Percentiles rank a stretch among this genome's conserved stretches.
Evolutionary conservation across 495 filamentous ascomycete genomes (phyloP).

Genomic region (Penicillium verhagenii): DNA sequence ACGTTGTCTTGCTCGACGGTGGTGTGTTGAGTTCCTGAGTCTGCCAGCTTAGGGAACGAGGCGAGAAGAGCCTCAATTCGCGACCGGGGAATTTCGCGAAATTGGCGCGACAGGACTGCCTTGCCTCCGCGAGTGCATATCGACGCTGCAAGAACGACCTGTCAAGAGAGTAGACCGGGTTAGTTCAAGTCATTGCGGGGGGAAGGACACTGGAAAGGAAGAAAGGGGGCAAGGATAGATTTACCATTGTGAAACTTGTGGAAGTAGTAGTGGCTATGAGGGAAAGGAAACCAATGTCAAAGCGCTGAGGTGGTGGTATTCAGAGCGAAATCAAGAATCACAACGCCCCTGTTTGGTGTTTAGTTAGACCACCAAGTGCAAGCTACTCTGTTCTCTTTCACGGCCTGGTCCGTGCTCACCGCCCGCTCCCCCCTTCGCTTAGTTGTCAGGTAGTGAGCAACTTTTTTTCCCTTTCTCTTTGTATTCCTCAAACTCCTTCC

Average conservation of each 20-base stretch:
- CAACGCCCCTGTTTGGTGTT: constrained; percentile 22
- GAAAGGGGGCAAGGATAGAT: not conserved
- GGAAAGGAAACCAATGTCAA: constrained; percentile 3
- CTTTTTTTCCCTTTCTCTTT: constrained; percentile 14
- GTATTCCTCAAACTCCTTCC: constrained; percentile 12
- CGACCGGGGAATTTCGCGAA: constrained; percentile 92
- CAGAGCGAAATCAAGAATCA: not conserved
- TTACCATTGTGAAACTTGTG: constrained; percentile 23
- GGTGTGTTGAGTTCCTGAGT: constrained; percentile 92
- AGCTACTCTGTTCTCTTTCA: constrained; percentile 49
- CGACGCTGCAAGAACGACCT: constrained; percentile 98
- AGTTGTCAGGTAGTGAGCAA: constrained; percentile 17
- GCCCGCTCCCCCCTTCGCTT: constrained; percentile 42
- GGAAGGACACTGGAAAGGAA: not conserved
- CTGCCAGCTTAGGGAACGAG: constrained; percentile 94
- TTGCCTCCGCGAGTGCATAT: constrained; percentile 98
- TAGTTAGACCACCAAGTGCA: constrained; percentile 31
- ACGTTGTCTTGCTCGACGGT: constrained; percentile 99
- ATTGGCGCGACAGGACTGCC: constrained; percentile 93
- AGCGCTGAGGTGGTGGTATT: not conserved
- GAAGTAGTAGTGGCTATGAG: constrained; percentile 3
- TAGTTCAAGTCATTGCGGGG: constrained; percentile 13
- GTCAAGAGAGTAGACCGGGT: constrained; percentile 27
- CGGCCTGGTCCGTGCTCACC: constrained; percentile 39
- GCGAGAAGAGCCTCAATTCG: constrained; percentile 94